Conservation (phyloP, 1,139 yeast genomes). For the Fermentozyma sake region DNA sequence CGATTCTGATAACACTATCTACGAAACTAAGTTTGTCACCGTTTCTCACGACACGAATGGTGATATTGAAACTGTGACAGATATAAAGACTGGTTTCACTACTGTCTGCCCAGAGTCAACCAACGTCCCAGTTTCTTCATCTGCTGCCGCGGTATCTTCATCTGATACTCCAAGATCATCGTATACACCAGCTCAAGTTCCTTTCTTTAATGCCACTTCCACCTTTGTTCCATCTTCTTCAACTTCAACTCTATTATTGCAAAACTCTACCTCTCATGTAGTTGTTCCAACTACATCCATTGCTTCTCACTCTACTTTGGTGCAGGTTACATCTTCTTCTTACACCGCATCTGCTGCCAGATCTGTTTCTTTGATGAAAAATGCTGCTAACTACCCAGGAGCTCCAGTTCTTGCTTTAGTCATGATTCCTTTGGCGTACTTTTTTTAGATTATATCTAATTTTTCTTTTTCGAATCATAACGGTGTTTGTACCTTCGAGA, state of each 20-base stretch:
- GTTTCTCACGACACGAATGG: too few species aligned
- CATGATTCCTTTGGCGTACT: conserved; percentile 22
- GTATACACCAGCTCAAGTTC: conserved; percentile 2
- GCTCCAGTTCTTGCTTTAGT: conserved; percentile 15
- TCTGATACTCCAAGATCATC: conserved; percentile 5
- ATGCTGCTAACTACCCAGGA: conserved; percentile 14
- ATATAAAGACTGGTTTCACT: too few species aligned
- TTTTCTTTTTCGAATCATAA: neutral
- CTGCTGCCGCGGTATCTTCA: conserved; percentile 5
- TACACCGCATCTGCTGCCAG: conserved; percentile 3
- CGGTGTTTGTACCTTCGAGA: too few species aligned
- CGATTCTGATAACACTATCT: too few species aligned
- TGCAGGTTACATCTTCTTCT: conserved; percentile 2
- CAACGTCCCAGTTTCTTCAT: conserved; percentile 2
- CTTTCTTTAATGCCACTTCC: conserved; percentile 12
- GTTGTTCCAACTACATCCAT: conserved; percentile 3
- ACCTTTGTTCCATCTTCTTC: conserved; percentile 12
- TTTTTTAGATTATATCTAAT: conserved; percentile 13
- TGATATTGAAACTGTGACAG: too few species aligned
- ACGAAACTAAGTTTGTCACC: too few species aligned
- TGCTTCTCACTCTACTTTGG: too few species aligned
- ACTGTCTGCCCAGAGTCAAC: too few species aligned
- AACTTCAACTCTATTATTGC: conserved; percentile 8
- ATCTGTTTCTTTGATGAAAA: conserved; percentile 1
- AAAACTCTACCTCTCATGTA: conserved; percentile 3